Evolutionary conservation across 2,329 filamentous ascomycete species (phyloP).

Genomic region (Aspergillus sojae): DNA sequence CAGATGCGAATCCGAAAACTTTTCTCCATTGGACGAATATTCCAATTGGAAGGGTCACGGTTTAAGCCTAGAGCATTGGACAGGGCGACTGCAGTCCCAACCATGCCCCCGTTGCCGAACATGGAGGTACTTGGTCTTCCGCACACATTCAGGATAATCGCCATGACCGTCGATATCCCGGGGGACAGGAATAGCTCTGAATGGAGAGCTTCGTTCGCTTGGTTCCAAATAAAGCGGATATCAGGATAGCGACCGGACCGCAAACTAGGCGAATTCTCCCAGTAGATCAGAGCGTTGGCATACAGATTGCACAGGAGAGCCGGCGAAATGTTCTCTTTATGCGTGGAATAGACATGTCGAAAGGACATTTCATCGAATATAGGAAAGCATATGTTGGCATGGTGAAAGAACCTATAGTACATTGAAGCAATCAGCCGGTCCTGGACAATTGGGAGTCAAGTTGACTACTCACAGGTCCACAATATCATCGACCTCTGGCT

Average conservation of each 20-base stretch:
- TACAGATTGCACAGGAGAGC: conserved; percentile 57
- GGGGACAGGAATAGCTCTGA: conserved; percentile 58
- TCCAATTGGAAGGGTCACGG: conserved; percentile 56
- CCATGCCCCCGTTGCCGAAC: conserved; percentile 56
- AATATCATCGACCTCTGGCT: conserved; percentile 38
- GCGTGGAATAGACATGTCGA: conserved; percentile 41
- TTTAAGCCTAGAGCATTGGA: conserved; percentile 60
- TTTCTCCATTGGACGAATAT: conserved; percentile 56
- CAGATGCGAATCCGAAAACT: conserved; percentile 56
- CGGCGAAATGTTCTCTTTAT: conserved; percentile 53
- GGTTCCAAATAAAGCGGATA: conserved; percentile 60
- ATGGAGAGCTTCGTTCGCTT: conserved; percentile 57
- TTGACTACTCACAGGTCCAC: conserved; percentile 46
- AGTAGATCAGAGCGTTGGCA: conserved; percentile 56
- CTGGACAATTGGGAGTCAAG: not conserved
- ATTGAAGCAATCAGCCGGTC: not conserved
- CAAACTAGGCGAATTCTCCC: conserved; percentile 46
- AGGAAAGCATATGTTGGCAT: conserved; percentile 57
- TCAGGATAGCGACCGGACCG: conserved; percentile 49
- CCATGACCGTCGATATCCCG: conserved; percentile 56
- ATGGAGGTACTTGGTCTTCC: conserved; percentile 59
- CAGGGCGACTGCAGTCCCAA: conserved; percentile 56
- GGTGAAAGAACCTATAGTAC: conserved; percentile 49
- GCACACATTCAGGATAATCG: conserved; percentile 57
- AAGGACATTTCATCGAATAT: conserved; percentile 56